Percentiles rank a stretch among this genome's conserved stretches.
These are phyloP conservation scores for Candida coquimbonensis DNA, from an alignment of 805 yeast species.

Conservation along the genomic window DNA sequence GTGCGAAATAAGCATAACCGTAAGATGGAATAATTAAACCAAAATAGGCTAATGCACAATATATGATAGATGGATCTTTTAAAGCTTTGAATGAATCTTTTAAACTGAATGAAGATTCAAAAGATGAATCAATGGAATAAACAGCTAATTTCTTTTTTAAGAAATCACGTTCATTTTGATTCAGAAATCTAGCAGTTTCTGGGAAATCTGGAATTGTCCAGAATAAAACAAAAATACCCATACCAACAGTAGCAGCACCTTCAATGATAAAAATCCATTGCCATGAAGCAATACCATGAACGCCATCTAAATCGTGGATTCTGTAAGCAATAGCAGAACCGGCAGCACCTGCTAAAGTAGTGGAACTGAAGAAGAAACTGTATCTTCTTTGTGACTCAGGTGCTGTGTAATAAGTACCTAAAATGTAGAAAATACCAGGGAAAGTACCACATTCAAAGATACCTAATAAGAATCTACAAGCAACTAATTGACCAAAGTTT, in stretches of 20 bases:
- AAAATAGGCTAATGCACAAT: constrained; percentile 28
- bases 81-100: constrained; percentile 36
- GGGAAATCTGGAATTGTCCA: constrained; percentile 38
- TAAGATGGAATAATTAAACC: constrained; percentile 34
- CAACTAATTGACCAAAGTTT: constrained; percentile 39
- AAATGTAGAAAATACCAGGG: constrained; percentile 42
- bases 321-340: constrained; percentile 48
- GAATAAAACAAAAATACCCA: constrained; percentile 28
- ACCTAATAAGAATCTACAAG: constrained; percentile 45
- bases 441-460: constrained; percentile 46
- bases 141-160: constrained; percentile 31
- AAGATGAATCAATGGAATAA: constrained; percentile 31
- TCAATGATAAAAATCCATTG: constrained; percentile 46
- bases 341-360: constrained; percentile 49
- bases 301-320: constrained; percentile 38
- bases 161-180: constrained; percentile 32
- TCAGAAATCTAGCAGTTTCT: constrained; percentile 34
- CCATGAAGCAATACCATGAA: constrained; percentile 39
- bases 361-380: constrained; percentile 43
- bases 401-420: constrained; percentile 42
- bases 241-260: constrained; percentile 37
- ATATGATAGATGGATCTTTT: constrained; percentile 48
- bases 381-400: constrained; percentile 42
- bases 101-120: constrained; percentile 26
- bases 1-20: constrained; percentile 39